A percentile compares a stretch with the other conserved stretches of the same genome.
Evolutionary conservation across 2,329 filamentous ascomycete genomes (phyloP).

Genomic region (Claviceps maximensis): DNA sequence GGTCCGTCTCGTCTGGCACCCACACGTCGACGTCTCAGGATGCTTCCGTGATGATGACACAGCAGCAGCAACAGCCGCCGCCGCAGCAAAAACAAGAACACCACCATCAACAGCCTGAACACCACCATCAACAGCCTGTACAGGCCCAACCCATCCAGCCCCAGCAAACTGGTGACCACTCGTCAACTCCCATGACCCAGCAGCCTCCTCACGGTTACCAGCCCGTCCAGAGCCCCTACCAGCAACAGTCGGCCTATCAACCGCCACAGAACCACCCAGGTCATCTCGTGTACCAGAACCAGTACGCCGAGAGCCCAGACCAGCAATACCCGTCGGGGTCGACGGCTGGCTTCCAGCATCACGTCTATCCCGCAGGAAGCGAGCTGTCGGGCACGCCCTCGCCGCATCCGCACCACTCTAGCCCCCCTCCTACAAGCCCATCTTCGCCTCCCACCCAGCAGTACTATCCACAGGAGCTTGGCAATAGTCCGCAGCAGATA

Average conservation of each 20-base stretch:
- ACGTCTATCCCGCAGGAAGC: slow-evolving; percentile 6
- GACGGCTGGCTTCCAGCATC: slow-evolving; percentile 6
- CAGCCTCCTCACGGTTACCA: slow-evolving; percentile 12
- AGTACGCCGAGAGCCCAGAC: neutral
- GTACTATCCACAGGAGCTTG: slow-evolving; percentile 7
- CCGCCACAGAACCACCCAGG: slow-evolving; percentile 8
- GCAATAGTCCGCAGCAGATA: neutral
- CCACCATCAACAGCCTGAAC: slow-evolving; percentile 7
- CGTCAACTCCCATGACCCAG: slow-evolving; percentile 10
- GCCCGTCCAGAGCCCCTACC: slow-evolving; percentile 16
- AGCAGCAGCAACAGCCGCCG: slow-evolving; percentile 12
- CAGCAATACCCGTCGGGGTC: too few species aligned
- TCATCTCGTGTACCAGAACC: slow-evolving; percentile 7
- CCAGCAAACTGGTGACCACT: slow-evolving; percentile 6
- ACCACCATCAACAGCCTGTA: slow-evolving; percentile 2
- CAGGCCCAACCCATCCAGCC: slow-evolving; percentile 8
- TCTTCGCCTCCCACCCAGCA: slow-evolving; percentile 10
- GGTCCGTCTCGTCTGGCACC: slow-evolving; percentile 4
- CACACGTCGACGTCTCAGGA: slow-evolving; percentile 10
- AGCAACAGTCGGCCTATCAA: slow-evolving; percentile 15
- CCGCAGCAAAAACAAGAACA: neutral
- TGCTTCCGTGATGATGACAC: slow-evolving; percentile 4
- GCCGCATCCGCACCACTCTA: slow-evolving; percentile 10
- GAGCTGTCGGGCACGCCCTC: slow-evolving; percentile 2
- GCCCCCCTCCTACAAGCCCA: slow-evolving; percentile 7